Evolutionary conservation across 306 rosid species (phyloP), one percentile per base, ranked within the genome.

Genomic region (Corylus avellana): DNA sequence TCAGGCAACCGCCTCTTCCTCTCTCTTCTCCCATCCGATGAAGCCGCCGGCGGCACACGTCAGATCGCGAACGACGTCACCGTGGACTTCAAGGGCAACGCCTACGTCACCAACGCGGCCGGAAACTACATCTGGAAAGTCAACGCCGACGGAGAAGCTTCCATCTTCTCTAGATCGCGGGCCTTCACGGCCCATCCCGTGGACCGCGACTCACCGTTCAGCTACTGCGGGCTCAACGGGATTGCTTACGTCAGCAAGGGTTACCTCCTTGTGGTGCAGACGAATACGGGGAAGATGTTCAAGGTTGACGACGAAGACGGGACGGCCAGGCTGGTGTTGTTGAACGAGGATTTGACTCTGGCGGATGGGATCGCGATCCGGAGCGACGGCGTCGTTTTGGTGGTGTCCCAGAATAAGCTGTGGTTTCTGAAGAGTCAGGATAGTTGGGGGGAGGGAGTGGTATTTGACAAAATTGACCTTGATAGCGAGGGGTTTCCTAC

Each of bases 111-210:
- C 35, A 91, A 92, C 84, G 56, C 97, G 0, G 86, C 18, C 1
- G 89, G 80, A 3, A 92, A 94, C 79, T 82, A 59, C 86, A 91
- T 94, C 81, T 92, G 98, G 97, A 92, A 91, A 49, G 94, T 94
- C 10, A 88, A 88, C 79, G 16, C 8, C 0, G 16, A 59, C 32
- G 93, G 95, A 12, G 88, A 87, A 44, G 86, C 97, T n/a, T 82
- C 85, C 39, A 86, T 94, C 76, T 84, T 92, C 55, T 94, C 97
- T 7, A 84, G 72, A 7, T 94, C 97, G 1, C 35, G 77, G 61
- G 57, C 17, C 42, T 92, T 77, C 94, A 86, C 86, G 0, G 85
- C 86, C 1, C 70, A 87, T 14, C 81, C 90, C 0, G 88, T 80
- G 82, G 87, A 73, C 70, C 78, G 44, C 4, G 80, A 73, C 27